Evolutionary conservation across 129 eudicot genomes (phyloP), one percentile per base, ranked within the genome.

Genomic region (Daucus carota): DNA sequence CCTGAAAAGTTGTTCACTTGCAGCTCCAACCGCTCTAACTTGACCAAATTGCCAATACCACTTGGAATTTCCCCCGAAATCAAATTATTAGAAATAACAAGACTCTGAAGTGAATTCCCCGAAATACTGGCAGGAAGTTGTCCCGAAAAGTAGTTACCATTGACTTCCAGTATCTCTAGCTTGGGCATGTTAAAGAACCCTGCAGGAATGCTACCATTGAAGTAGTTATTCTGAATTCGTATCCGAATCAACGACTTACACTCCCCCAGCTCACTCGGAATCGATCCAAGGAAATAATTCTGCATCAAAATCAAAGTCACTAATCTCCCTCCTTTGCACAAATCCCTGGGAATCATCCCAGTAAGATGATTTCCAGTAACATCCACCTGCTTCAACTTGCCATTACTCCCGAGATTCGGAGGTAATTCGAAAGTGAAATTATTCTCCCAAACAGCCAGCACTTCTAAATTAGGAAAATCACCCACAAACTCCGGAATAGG

Each of bases 381-480:
- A 59, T 94, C 98, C 6, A 94, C 72, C 29, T 42, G 52, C n/a
- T 68, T 66, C 44, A 94, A 42, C 84, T 85, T 73, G 4, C 96
- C 93, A 41, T 72, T 94, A 6, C 80, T 36, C 26, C 98, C 98
- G 16, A 94, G 92, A 83, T 87, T 89, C 41, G 79, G 73, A 44
- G 98, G 98, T 32, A 94, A 32, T 17, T 76, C 81, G 14, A 89
- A 69, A 0, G 98, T 94, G 81, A 94, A 89, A 63, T 94, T 91
- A 79, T 94, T 94, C 62, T 76, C 84, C 98, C 98, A 94, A 16
- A 89, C 74, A n/a, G 86, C 83, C 8, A 94, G 60, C 22, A 84
- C 89, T 73, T 94, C 97, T 26, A 94, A 91, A 81, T 89, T 87
- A 2, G 97, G 97, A 4, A 87, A 78, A 67, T 91, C 97, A 5